Conservation (phyloP, 345 rosid genomes). For the Lepidium didymum region DNA sequence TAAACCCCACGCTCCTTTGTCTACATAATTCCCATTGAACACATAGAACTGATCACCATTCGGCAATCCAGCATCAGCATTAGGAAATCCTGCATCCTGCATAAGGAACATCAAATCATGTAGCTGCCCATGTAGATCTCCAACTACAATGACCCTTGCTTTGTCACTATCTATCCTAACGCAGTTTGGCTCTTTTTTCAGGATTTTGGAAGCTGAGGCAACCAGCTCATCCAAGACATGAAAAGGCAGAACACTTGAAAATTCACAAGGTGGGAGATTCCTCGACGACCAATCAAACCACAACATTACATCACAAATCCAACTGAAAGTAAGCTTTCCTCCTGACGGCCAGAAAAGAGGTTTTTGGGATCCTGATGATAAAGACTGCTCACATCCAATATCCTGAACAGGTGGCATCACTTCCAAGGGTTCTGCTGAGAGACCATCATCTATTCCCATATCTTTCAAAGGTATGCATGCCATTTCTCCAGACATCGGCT, state of each 20-base stretch:
- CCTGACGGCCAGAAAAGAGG: slow-evolving; percentile 33
- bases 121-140: slow-evolving; percentile 34
- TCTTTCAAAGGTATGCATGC: slow-evolving; percentile 7
- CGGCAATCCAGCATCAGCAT: slow-evolving; percentile 32
- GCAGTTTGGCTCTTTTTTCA: slow-evolving; percentile 31
- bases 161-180: slow-evolving; percentile 30
- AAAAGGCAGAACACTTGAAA: slow-evolving; percentile 26
- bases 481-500: slow-evolving; percentile 15
- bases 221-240: slow-evolving; percentile 28
- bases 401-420: slow-evolving; percentile 18
- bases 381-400: slow-evolving; percentile 20
- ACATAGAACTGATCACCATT: slow-evolving; percentile 31
- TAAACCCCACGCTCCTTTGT: slow-evolving; percentile 33
- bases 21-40: slow-evolving; percentile 31
- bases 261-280: slow-evolving; percentile 28
- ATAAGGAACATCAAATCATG: slow-evolving; percentile 31
- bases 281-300: slow-evolving; percentile 34
- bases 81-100: slow-evolving; percentile 33
- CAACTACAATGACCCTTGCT: slow-evolving; percentile 33
- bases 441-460: slow-evolving; percentile 8
- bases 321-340: slow-evolving; percentile 33
- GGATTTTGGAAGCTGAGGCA: slow-evolving; percentile 23
- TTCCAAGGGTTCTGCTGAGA: slow-evolving; percentile 19
- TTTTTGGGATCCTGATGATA: slow-evolving; percentile 23
- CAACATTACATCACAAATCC: slow-evolving; percentile 37